A percentile compares a stretch with the other conserved stretches of the same genome.
Conservation (phyloP, 2,329 filamentous ascomycete genomes). For the Geoglossum cookeanum region DNA sequence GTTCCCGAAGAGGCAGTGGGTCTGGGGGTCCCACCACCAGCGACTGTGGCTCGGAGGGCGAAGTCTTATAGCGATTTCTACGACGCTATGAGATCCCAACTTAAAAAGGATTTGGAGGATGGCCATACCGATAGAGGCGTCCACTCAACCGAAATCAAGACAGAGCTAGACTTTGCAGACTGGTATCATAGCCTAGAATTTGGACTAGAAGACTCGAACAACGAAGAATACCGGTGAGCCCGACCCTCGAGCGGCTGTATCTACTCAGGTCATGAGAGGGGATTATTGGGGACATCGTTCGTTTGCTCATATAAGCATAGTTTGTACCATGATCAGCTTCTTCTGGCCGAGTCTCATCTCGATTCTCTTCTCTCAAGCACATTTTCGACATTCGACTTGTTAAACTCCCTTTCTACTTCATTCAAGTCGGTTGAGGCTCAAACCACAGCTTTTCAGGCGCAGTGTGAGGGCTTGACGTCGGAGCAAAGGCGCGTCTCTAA, state of each 20-base stretch:
- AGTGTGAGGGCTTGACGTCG: constrained; percentile 70
- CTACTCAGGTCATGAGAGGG: not conserved
- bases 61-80: constrained; percentile 69
- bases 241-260: not conserved
- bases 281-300: not conserved
- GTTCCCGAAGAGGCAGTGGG: constrained; percentile 38
- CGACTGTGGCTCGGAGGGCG: constrained; percentile 44
- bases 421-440: constrained; percentile 78
- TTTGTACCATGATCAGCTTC: constrained; percentile 63
- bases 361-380: constrained; percentile 62
- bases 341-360: constrained; percentile 64
- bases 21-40: constrained; percentile 42
- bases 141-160: constrained; percentile 27
- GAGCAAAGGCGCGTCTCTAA: constrained; percentile 64
- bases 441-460: constrained; percentile 79
- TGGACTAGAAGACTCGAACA: constrained; percentile 59
- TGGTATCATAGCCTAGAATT: constrained; percentile 42
- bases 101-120: constrained; percentile 29
- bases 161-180: constrained; percentile 38
- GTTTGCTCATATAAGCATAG: constrained; percentile 20
- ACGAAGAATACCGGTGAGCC: constrained; percentile 63
- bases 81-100: constrained; percentile 37
- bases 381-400: constrained; percentile 50
- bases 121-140: not conserved
- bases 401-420: constrained; percentile 63